Evolutionary conservation across 441 rosid genomes (phyloP).

Genomic region (Manihot esculenta): DNA sequence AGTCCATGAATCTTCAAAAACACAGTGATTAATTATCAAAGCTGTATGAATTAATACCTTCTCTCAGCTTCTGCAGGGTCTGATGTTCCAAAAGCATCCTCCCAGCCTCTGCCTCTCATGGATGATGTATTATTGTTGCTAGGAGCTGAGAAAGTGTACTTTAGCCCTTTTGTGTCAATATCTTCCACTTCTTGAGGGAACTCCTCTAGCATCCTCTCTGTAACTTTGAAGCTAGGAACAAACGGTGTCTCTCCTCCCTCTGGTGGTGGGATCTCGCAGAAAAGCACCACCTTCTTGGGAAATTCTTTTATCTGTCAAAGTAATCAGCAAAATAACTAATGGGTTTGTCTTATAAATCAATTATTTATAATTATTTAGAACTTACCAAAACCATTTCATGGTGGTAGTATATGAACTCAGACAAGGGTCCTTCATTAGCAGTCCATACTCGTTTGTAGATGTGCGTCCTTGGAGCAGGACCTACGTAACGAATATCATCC

Average conservation of each 20-base stretch:
- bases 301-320: conserved; percentile 43
- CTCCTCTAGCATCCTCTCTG: too few species aligned
- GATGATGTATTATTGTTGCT: conserved; percentile 42
- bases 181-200: conserved; percentile 39
- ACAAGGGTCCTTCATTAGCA: conserved; percentile 75
- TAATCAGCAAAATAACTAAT: too few species aligned
- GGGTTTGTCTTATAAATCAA: too few species aligned
- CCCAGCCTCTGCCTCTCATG: conserved; percentile 70
- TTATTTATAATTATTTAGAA: not conserved
- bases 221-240: conserved; percentile 37
- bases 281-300: conserved; percentile 48
- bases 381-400: conserved; percentile 71
- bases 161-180: conserved; percentile 56
- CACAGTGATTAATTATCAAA: too few species aligned
- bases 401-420: conserved; percentile 66
- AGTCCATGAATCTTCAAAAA: too few species aligned
- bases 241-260: conserved; percentile 71
- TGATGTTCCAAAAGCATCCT: conserved; percentile 55
- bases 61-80: conserved; percentile 50
- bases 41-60: conserved; percentile 27
- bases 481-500: conserved; percentile 59
- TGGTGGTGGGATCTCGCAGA: conserved; percentile 64
- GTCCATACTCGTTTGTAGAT: conserved; percentile 61
- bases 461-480: conserved; percentile 59
- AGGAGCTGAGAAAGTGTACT: conserved; percentile 46